Base-by-base conservation (phyloP, 2,329 filamentous ascomycete genomes). In the Blastomyces emzantsi region DNA sequence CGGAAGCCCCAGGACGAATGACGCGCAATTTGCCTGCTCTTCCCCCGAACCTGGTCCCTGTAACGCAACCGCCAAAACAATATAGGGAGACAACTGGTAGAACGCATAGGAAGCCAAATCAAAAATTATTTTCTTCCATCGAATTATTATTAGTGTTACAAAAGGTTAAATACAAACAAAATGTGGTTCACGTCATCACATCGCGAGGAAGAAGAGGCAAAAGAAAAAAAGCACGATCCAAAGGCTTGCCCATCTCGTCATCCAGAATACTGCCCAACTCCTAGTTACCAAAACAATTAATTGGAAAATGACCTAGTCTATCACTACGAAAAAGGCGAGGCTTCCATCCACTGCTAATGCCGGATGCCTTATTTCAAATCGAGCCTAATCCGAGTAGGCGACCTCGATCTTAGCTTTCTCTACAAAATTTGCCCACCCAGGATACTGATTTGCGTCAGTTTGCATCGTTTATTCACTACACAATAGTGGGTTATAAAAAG, bases 381-480 rank as follows among this genome's bases (percentile, higher is more conserved):
- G 4, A 60, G 41, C 22, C 33, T 61, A 61, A 49, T 43, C 60
- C 22, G 60, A 25, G 33, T 61, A 61, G 33, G 28, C 19, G n/a
- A 61, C 30, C 60, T 61, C 60, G 45, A 61, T 36, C 45, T 8
- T 17, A 41, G 60, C 60, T n/a, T 28, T 54, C 22, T 52, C 33
- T 22, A 61, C 60, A 41, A 15, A 19, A 33, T 61, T 61, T 30
- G 45, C 60, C 60, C 60, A 61, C 19, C 47, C 47, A 41, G 60
- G 60, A 61, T 49, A 61, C 60, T 61, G 33, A 41, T 43, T 43
- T 11, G 7, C 36, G 17, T 54, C 36, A 61, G 59, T 28, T 25
- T 43, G 8, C n/a, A 51, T 61, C 25, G 5, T 22, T 52, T 39
- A 13, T 39, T 22, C 22, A 30, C 4, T 52, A 36, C 45, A 4